phyloP scores from a whole-genome alignment of 2,329 filamentous ascomycete species.

The Fusarium denticulatum region DNA sequence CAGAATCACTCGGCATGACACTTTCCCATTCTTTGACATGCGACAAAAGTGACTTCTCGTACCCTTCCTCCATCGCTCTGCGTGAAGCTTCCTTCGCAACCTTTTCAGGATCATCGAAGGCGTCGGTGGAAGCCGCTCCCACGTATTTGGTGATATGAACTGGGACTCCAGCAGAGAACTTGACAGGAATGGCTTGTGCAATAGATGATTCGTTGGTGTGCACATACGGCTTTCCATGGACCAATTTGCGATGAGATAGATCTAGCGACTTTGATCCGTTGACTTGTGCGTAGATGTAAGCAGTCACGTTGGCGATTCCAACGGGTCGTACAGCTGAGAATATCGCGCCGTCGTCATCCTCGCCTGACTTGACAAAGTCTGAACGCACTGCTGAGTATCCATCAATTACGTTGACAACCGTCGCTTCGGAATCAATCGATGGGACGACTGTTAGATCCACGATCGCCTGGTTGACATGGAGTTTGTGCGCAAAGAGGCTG shows the following conservation, averaged over 20 bases:
- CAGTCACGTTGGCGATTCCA: not conserved
- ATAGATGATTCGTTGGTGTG: not conserved
- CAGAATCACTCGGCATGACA: not conserved
- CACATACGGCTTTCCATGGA: not conserved
- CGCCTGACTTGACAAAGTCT: not conserved
- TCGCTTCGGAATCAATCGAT: not conserved
- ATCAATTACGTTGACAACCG: not conserved
- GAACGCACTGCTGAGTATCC: conserved; percentile 3
- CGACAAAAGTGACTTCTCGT: rapidly evolving
- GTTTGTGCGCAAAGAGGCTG: not conserved
- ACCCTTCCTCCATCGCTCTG: not conserved
- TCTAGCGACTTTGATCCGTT: not conserved
- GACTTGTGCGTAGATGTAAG: not conserved
- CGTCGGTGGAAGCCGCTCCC: not conserved
- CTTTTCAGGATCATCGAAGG: not conserved
- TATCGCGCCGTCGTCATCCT: not conserved
- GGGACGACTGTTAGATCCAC: not conserved
- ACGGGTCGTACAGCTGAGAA: not conserved
- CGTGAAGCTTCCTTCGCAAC: not conserved
- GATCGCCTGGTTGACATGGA: not conserved
- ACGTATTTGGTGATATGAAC: not conserved
- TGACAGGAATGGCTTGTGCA: not conserved
- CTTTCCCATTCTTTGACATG: not conserved
- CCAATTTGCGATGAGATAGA: not conserved
- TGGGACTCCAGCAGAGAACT: not conserved